Evolutionary conservation across 768 basidiomycete species (phyloP).

Genomic region (Rhodosporidiobolus sp.): DNA sequence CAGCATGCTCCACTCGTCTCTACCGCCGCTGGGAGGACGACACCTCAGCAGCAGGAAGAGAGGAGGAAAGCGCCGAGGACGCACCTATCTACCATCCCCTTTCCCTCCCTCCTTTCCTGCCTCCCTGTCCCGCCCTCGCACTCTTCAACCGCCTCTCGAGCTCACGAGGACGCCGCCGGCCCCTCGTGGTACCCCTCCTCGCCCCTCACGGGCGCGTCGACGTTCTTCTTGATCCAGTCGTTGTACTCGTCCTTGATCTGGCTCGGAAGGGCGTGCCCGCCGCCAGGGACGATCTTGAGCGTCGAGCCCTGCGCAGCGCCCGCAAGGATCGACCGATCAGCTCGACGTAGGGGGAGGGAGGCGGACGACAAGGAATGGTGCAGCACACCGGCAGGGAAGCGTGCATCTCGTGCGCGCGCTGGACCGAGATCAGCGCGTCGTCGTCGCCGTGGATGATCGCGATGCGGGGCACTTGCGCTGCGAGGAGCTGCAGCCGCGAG

Average conservation of each 20-base stretch:
- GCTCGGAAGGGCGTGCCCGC: slow-evolving; percentile 23
- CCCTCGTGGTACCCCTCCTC: not conserved
- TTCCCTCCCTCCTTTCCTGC: no score
- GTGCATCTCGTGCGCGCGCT: slow-evolving; percentile 28
- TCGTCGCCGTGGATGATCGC: slow-evolving; percentile 38
- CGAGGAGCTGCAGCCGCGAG: not conserved
- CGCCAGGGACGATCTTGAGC: slow-evolving; percentile 21
- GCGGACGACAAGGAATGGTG: not conserved
- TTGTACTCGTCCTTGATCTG: slow-evolving; percentile 32
- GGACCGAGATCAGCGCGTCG: slow-evolving; percentile 34
- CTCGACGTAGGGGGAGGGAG: no score
- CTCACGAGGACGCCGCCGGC: not conserved
- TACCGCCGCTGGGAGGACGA: no score
- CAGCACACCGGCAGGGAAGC: slow-evolving; percentile 20
- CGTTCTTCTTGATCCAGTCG: slow-evolving; percentile 15
- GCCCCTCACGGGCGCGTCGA: slow-evolving; percentile 5
- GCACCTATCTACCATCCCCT: no score
- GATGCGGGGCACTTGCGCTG: not conserved
- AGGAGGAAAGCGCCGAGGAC: no score
- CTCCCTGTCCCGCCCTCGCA: not conserved
- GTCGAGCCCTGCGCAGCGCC: slow-evolving; percentile 11
- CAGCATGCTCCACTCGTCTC: no score
- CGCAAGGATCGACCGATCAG: not conserved
- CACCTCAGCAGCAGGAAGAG: no score
- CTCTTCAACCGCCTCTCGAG: not conserved